Percentiles rank a stretch among this genome's conserved stretches.
Conservation (phyloP, 331 rosid species). For the Pyracantha coccinea region DNA sequence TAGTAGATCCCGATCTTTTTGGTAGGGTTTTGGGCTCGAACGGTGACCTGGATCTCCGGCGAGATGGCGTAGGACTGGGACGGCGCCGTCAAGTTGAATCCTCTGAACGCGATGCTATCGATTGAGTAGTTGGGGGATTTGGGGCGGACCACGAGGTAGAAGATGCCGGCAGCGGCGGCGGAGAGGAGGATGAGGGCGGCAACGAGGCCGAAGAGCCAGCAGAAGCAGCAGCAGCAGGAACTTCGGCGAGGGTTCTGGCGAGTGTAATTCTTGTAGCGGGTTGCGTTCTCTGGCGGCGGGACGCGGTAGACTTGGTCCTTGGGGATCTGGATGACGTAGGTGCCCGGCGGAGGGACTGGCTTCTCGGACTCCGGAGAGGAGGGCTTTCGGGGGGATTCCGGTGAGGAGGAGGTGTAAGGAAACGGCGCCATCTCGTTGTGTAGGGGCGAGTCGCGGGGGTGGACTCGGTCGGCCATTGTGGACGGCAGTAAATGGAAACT, state of each 20-base stretch:
- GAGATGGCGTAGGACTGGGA: constrained; percentile 21
- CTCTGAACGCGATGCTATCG: constrained; percentile 28
- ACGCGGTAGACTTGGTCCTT: constrained; percentile 74
- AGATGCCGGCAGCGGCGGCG: constrained; percentile 27
- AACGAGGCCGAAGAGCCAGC: constrained; percentile 32
- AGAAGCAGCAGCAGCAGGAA: constrained; percentile 32
- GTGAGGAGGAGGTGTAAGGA: constrained; percentile 2
- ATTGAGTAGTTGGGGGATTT: constrained; percentile 45
- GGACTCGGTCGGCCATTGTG: constrained; percentile 57
- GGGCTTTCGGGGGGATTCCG: constrained; percentile 10
- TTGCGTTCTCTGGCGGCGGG: constrained; percentile 71
- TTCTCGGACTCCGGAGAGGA: constrained; percentile 13
- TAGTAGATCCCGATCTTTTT: constrained; percentile 60
- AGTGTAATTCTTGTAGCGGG: constrained; percentile 36
- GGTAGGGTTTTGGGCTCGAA: constrained; percentile 55
- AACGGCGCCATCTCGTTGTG: not conserved
- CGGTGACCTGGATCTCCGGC: constrained; percentile 42
- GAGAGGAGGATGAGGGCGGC: constrained; percentile 24
- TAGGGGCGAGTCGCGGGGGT: constrained; percentile 31
- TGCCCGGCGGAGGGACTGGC: constrained; percentile 43
- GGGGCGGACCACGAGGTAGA: constrained; percentile 59
- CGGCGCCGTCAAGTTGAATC: constrained; percentile 27
- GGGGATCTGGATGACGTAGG: constrained; percentile 64
- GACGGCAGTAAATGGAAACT: not conserved
- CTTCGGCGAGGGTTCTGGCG: constrained; percentile 17